A percentile compares a stretch with the other conserved stretches of the same genome.
Conservation (phyloP, 2,329 filamentous ascomycete species). For the Teratosphaeria destructans region DNA sequence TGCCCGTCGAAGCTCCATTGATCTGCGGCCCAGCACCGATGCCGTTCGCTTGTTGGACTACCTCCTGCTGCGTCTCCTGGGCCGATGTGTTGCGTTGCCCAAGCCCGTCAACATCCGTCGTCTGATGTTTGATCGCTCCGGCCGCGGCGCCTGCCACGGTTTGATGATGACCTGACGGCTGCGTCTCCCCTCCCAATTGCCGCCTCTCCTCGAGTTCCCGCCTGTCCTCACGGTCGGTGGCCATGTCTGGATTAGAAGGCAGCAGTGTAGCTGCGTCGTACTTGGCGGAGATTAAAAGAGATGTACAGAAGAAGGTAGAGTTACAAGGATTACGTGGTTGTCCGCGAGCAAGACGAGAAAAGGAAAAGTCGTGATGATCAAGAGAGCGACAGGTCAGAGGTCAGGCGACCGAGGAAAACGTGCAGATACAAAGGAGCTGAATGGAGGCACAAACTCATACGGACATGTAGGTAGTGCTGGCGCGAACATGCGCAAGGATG, state of each 20-base stretch:
- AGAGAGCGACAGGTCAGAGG: background rate
- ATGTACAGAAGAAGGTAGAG: background rate
- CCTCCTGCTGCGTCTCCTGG: slow-evolving; percentile 1
- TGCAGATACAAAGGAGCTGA: background rate
- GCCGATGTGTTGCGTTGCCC: background rate
- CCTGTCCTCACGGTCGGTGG: background rate
- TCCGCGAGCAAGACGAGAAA: background rate
- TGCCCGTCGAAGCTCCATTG: slow-evolving; percentile 27
- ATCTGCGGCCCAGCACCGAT: slow-evolving; percentile 35
- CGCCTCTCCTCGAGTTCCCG: background rate
- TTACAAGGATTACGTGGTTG: background rate
- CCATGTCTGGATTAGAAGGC: background rate
- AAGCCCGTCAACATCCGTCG: background rate
- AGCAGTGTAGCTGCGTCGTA: background rate
- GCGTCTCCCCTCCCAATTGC: background rate
- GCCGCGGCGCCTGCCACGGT: slow-evolving; percentile 1
- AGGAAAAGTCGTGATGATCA: background rate
- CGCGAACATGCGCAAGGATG: background rate
- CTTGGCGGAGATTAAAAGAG: background rate
- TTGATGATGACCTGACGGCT: background rate
- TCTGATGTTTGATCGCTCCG: background rate
- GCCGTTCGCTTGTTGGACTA: slow-evolving; percentile 18
- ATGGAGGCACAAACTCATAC: background rate
- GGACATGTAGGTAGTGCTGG: background rate
- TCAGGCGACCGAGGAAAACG: background rate